Conservation (phyloP, 225 moss, liverwort and hornwort species). For the Takakia lepidozioides region DNA sequence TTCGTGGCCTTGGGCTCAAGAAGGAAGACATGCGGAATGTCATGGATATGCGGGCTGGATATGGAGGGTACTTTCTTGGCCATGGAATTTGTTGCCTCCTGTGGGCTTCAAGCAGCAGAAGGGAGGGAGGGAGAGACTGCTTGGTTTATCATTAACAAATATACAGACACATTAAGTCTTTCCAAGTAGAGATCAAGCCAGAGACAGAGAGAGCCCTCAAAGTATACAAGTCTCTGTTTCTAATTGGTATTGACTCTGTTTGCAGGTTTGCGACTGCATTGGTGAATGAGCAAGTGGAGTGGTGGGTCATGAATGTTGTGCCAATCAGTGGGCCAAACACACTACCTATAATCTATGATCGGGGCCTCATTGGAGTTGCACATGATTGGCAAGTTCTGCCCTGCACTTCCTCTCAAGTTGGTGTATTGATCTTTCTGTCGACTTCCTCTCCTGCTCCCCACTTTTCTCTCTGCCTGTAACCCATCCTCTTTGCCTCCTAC, state of each 20-base stretch:
- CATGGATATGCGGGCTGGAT: constrained; percentile 71
- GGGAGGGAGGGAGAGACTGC: not conserved
- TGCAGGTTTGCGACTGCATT: constrained; percentile 72
- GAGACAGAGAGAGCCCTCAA: no score
- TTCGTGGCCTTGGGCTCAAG: constrained; percentile 64
- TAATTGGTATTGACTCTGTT: constrained; percentile 3
- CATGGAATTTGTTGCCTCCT: no score
- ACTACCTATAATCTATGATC: constrained; percentile 61
- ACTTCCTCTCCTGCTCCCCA: not conserved
- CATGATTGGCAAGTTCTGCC: constrained; percentile 66
- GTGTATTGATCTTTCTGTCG: not conserved
- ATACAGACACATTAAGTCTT: no score
- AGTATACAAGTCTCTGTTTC: no score
- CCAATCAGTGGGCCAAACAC: constrained; percentile 56
- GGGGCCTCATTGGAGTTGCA: constrained; percentile 70
- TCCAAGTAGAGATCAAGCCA: no score
- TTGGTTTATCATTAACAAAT: not conserved
- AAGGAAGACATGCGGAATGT: constrained; percentile 63
- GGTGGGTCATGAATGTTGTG: constrained; percentile 90
- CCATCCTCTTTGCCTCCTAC: no score
- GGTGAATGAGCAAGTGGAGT: constrained; percentile 52
- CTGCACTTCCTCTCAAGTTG: no score
- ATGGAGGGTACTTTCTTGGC: constrained; percentile 85
- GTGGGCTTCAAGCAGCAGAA: no score
- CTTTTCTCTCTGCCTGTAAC: not conserved